Base-by-base conservation (phyloP, 768 basidiomycete species). In the Paxillus involutus region DNA sequence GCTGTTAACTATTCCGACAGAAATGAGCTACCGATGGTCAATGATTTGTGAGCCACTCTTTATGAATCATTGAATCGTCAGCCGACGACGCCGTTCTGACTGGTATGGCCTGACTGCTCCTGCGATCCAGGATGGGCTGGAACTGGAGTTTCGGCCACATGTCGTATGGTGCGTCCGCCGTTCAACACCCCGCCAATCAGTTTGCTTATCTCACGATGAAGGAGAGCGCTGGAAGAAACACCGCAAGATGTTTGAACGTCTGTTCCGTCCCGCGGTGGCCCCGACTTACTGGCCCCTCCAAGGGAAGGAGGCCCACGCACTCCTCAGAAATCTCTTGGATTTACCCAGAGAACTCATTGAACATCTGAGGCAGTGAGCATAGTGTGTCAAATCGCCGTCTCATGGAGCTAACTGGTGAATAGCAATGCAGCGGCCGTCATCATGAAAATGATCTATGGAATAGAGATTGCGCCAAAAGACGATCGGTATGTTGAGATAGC, bases 61-160 rank as follows among this genome's bases (percentile, higher is more conserved):
- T 8, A n/a, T 9, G 21, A 21, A 3, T 21, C 21, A 17, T 49
- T 7, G 32, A 24, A 17, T 39, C 21, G 44, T 44, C 7, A 37
- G 14, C 6, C 6, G 13, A 36, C 21, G 21, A 21, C 21, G 21
- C 21, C 21, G 21, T 21, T 21, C 21, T 21, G 21, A 21, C 21
- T 21, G 21, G 3, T 21, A 21, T 21, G 21, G 21, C 9, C n/a
- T 21, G 24, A 14, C 17, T 26, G 19, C 35, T 21, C 49, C 47
- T 47, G 61, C 71, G 54, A 64, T 71, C 14, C 70, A 77, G 80
- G 65, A 64, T 74, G 72, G 73, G 72, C 1, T 73, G 71, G 64
- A 73, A 80, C 24, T 83, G 81, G 73, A 78, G 77, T 43, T 80
- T 83, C 43, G 80, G 76, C 0, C 80, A 82, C 51, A 82, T 82